Percentiles rank a stretch among this genome's conserved stretches.
These are phyloP conservation scores for Blastobotrys mokoenaii DNA, from an alignment of 805 yeast genomes.

Conservation along the genomic window DNA sequence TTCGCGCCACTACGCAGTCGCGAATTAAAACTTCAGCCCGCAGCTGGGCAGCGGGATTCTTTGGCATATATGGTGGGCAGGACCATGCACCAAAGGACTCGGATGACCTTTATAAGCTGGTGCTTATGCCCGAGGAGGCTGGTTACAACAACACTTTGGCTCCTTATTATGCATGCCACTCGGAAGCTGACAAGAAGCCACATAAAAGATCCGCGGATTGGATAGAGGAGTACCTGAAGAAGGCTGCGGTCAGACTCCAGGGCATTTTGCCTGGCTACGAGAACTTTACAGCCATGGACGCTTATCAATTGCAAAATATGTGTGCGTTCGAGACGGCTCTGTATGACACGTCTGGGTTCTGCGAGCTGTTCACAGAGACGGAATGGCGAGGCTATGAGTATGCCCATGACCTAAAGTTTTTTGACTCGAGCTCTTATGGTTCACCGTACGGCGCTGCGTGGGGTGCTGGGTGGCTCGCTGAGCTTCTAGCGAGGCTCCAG, in stretches of 20 bases:
- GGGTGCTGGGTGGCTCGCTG: slow-evolving; percentile 50
- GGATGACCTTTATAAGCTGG: slow-evolving; percentile 25
- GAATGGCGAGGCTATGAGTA: slow-evolving; percentile 61
- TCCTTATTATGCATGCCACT: slow-evolving; percentile 30
- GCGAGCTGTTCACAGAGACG: slow-evolving; percentile 57
- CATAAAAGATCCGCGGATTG: slow-evolving; percentile 16
- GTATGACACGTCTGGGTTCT: slow-evolving; percentile 56
- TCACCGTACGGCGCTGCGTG: slow-evolving; percentile 46
- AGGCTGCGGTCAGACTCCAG: slow-evolving; percentile 52
- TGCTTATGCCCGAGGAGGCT: slow-evolving; percentile 26
- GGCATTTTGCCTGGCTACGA: slow-evolving; percentile 34
- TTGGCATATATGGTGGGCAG: slow-evolving; percentile 31
- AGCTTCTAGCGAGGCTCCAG: slow-evolving; percentile 35
- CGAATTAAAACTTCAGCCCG: slow-evolving; percentile 33
- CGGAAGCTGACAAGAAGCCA: slow-evolving; percentile 16
- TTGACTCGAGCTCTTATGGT: slow-evolving; percentile 59
- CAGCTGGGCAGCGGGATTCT: slow-evolving; percentile 39
- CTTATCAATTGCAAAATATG: slow-evolving; percentile 43
- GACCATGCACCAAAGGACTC: slow-evolving; percentile 21
- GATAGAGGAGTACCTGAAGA: slow-evolving; percentile 38
- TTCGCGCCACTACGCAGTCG: slow-evolving; percentile 33
- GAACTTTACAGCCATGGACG: slow-evolving; percentile 45
- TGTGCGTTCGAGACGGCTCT: slow-evolving; percentile 74
- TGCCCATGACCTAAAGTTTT: slow-evolving; percentile 47
- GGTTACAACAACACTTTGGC: slow-evolving; percentile 33